Conservation (phyloP, 352 stramenopile genomes). For the Globisporangium carolinianum region DNA sequence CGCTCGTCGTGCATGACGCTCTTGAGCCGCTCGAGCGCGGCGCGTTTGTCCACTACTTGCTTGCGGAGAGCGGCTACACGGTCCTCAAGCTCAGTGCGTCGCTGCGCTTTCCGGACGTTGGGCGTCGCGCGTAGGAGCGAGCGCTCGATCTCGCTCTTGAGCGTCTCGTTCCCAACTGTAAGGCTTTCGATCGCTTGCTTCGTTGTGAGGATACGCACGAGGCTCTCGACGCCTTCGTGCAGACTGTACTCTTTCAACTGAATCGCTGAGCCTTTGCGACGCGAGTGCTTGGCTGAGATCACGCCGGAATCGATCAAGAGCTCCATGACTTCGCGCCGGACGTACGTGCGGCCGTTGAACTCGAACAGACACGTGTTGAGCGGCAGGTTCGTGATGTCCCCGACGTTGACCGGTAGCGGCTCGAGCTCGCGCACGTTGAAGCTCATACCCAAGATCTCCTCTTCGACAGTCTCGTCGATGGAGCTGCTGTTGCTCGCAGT, state of each 20-base stretch:
- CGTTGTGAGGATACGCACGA: constrained; percentile 47
- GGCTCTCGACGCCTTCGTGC: constrained; percentile 60
- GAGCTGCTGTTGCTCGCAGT: constrained; percentile 7
- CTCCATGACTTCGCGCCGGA: constrained; percentile 65
- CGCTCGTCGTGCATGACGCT: constrained; percentile 68
- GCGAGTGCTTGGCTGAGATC: constrained; percentile 57
- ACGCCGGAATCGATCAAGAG: constrained; percentile 57
- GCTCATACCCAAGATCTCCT: constrained; percentile 50
- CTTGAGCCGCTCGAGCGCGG: constrained; percentile 47
- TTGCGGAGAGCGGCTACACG: constrained; percentile 40
- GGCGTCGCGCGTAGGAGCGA: constrained; percentile 32
- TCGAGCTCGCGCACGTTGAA: constrained; percentile 70
- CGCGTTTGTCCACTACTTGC: constrained; percentile 48
- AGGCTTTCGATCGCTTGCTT: constrained; percentile 42
- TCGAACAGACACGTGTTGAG: constrained; percentile 80
- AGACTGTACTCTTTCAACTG: constrained; percentile 75
- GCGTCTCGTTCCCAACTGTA: constrained; percentile 27
- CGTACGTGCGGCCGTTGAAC: constrained; percentile 56
- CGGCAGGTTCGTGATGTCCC: constrained; percentile 63
- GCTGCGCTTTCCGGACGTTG: constrained; percentile 38
- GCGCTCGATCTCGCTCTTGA: constrained; percentile 50
- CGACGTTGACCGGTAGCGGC: constrained; percentile 46
- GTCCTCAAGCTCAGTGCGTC: constrained; percentile 34
- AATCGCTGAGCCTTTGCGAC: constrained; percentile 69
- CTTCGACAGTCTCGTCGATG: constrained; percentile 21